These are phyloP conservation scores for Begonia peltatifolia DNA, from an alignment of 306 rosid species.

Conservation along the genomic window DNA sequence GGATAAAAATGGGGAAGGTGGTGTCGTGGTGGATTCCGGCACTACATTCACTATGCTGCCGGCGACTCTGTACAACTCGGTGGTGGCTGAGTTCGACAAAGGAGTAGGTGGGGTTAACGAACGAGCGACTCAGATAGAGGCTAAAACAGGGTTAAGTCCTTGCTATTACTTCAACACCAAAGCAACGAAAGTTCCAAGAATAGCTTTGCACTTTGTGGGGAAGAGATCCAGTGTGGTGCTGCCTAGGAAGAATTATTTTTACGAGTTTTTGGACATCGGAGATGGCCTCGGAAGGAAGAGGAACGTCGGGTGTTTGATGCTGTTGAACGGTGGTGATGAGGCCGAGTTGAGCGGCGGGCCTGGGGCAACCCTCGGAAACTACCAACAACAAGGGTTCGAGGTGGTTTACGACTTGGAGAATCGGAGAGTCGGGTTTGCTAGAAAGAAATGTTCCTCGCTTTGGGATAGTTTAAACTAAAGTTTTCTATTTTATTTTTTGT, in stretches of 20 bases:
- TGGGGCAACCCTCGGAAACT: constrained; percentile 78
- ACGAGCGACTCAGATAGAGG: constrained; percentile 60
- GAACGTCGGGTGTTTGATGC: constrained; percentile 77
- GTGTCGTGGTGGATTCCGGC: constrained; percentile 85
- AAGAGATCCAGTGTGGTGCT: constrained; percentile 44
- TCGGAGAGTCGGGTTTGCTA: constrained; percentile 68
- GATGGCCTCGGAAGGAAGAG: constrained; percentile 26
- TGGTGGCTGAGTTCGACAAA: constrained; percentile 55
- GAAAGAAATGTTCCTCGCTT: constrained; percentile 57
- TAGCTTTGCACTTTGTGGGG: constrained; percentile 68
- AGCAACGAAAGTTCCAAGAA: constrained; percentile 27
- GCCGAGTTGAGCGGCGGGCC: constrained; percentile 68
- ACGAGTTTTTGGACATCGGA: constrained; percentile 53
- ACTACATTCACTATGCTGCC: constrained; percentile 93
- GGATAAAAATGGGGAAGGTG: constrained; percentile 47
- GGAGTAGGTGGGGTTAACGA: constrained; percentile 39
- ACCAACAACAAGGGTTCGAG: constrained; percentile 89
- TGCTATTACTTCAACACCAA: constrained; percentile 37
- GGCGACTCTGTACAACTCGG: constrained; percentile 33
- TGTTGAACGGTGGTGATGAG: constrained; percentile 90
- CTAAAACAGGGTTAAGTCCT: constrained; percentile 57
- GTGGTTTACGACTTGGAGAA: constrained; percentile 71
- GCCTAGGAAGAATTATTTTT: constrained; percentile 62
- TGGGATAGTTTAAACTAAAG: constrained; percentile 56
- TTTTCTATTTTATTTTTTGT: not conserved